phyloP scores from a whole-genome alignment of 805 yeast genomes.

The Candida lessepsii region DNA sequence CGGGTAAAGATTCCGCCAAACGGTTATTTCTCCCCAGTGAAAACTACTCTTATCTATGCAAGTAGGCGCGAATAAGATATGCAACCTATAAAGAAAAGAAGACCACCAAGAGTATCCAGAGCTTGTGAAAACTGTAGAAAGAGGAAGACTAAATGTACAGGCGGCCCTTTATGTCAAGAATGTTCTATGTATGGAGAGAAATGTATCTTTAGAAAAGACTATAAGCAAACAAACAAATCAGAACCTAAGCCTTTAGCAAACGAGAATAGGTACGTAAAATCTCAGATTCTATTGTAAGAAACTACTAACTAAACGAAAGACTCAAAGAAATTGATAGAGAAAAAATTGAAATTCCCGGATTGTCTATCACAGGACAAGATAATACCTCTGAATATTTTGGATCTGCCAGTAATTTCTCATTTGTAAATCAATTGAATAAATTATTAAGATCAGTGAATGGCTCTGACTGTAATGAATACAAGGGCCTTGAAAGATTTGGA shows the following conservation, averaged over 20 bases:
- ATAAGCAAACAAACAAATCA: slow-evolving; percentile 5
- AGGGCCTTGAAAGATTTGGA: slow-evolving; percentile 20
- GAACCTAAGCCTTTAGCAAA: not conserved
- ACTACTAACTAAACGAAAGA: too few relatives aligned
- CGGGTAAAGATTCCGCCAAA: too few relatives aligned
- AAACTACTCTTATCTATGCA: too few relatives aligned
- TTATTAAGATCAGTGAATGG: slow-evolving; percentile 13
- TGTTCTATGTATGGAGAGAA: slow-evolving; percentile 18
- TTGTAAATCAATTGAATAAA: slow-evolving; percentile 22
- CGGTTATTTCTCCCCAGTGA: too few relatives aligned
- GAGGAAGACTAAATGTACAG: slow-evolving; percentile 16
- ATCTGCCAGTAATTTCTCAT: slow-evolving; percentile 21
- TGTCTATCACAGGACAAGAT: slow-evolving; percentile 8
- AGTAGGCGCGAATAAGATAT: too few relatives aligned
- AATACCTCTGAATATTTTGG: slow-evolving; percentile 20
- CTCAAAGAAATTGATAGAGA: not conserved
- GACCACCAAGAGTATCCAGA: slow-evolving; percentile 5
- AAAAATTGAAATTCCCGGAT: slow-evolving; percentile 10
- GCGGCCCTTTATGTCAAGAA: slow-evolving; percentile 12
- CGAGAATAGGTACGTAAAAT: not conserved
- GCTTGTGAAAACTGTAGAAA: slow-evolving; percentile 19
- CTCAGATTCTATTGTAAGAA: too few relatives aligned
- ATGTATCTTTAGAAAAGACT: slow-evolving; percentile 14
- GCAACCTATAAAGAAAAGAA: slow-evolving; percentile 7
- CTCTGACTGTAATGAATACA: slow-evolving; percentile 11